These are phyloP conservation scores for Tolypocladium sp. DNA, from an alignment of 2,329 filamentous ascomycete species.

Conservation along the genomic window DNA sequence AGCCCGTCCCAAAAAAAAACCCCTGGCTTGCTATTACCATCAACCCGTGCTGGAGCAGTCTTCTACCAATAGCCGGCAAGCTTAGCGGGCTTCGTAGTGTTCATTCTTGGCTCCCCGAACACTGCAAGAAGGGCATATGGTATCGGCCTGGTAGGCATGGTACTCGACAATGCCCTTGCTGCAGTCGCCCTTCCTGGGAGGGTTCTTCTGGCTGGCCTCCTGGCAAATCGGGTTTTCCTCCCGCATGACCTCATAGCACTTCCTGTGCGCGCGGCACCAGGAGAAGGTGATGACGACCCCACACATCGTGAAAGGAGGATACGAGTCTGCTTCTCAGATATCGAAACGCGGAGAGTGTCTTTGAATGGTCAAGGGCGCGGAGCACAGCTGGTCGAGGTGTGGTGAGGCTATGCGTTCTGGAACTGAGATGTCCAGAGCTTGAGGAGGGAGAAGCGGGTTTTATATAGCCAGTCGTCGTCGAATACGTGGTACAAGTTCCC, in stretches of 20 bases:
- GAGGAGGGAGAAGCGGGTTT: background rate
- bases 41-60: background rate
- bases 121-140: background rate
- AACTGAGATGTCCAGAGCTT: background rate
- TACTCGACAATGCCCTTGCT: background rate
- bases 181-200: background rate
- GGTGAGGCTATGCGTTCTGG: background rate
- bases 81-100: background rate
- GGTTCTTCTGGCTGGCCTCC: background rate
- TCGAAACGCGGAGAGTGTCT: background rate
- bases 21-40: background rate
- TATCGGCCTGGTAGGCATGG: background rate
- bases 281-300: background rate
- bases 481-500: too few species aligned
- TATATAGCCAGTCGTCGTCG: background rate
- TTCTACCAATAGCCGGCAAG: background rate
- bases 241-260: background rate
- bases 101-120: background rate
- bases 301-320: background rate
- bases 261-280: background rate
- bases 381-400: background rate
- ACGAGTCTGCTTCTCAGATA: background rate
- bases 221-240: background rate
- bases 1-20: too few species aligned
- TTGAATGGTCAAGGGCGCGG: background rate